A percentile compares a stretch with the other conserved stretches of the same genome.
These are phyloP conservation scores for Aspergillus tamarii DNA, from an alignment of 2,329 filamentous ascomycete species.

Conservation along the genomic window DNA sequence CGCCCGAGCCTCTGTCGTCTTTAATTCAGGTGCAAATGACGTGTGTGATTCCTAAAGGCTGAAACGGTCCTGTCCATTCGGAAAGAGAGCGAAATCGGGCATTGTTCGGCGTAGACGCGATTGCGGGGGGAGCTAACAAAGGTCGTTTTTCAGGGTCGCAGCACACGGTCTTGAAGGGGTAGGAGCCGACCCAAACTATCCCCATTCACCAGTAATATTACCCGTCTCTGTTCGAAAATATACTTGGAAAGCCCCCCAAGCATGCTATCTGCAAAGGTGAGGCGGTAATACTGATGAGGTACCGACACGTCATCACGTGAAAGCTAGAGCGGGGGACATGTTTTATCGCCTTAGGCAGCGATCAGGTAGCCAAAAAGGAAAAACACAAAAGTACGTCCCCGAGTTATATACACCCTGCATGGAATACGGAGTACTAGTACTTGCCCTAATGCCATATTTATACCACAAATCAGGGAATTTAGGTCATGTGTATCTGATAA, in stretches of 20 bases:
- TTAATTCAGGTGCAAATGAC: background rate
- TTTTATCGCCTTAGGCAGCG: background rate
- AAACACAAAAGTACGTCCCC: background rate
- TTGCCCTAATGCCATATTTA: background rate
- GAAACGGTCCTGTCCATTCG: slow-evolving; percentile 34
- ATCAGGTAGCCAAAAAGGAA: background rate
- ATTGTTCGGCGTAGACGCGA: slow-evolving; percentile 41
- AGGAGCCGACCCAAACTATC: background rate
- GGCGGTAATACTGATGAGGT: slow-evolving; percentile 8
- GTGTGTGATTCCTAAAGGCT: slow-evolving; percentile 7
- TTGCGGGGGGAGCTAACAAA: slow-evolving; percentile 36
- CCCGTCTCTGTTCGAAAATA: background rate
- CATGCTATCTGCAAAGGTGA: background rate
- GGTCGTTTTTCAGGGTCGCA: background rate
- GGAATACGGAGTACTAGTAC: background rate
- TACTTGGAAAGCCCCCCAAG: background rate
- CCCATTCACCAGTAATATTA: background rate
- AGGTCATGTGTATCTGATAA: background rate
- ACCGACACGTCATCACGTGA: slow-evolving; percentile 18
- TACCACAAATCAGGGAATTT: background rate
- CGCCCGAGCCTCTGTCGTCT: slow-evolving; percentile 3
- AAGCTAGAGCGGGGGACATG: background rate
- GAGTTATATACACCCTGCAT: no score
- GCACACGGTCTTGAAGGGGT: background rate
- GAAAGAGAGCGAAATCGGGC: slow-evolving; percentile 34